Evolutionary conservation across 768 basidiomycete species (phyloP), one percentile per base, ranked within the genome.

Genomic region (Tricholoma sp.): DNA sequence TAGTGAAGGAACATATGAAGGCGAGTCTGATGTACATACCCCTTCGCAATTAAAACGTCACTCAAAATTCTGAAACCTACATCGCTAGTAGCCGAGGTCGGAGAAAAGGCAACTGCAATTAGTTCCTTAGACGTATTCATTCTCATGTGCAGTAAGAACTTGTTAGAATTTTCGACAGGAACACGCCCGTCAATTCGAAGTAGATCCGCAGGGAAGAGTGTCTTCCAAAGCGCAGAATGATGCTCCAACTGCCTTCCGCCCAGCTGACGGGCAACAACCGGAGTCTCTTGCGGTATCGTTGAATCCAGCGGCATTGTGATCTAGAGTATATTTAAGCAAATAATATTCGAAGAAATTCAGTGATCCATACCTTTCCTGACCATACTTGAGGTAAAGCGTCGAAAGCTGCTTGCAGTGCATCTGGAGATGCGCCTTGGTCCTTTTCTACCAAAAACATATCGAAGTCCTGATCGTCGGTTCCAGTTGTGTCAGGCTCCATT

Each of bases 121-220:
- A 95, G 76, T 68, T 96, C 93, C 64, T 89, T 91, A 19, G 83
- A 72, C 0, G 84, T 72, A 56, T 89, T 91, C 74, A 94, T 73
- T 39, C 89, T 78, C 68, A 84, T 89, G 56, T 90, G 85, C 18
- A 91, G 74, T 46, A 96, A 74, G 69, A 91, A 96, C 57, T 90
- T 83, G 12, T 83, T 73, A 2, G 92, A 91, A 59, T 82, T 85
- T n/a, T 81, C 79, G 3, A 84, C 82, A 3, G 87, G 83, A 21
- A 96, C 91, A 35, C 93, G 86, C 0, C 93, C 93, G 61, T 93
- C 92, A 59, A 94, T 90, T 21, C 85, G 77, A 19, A 94, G 76
- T 19, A 80, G 74, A 45, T 82, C 80, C 10, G 81, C 75, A 14
- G 91, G 89, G 67, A 95, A 89, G 32, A 96, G 74, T 0, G 83